Base-by-base conservation (phyloP, 768 basidiomycete genomes). In the Butyriboletus loyo region DNA sequence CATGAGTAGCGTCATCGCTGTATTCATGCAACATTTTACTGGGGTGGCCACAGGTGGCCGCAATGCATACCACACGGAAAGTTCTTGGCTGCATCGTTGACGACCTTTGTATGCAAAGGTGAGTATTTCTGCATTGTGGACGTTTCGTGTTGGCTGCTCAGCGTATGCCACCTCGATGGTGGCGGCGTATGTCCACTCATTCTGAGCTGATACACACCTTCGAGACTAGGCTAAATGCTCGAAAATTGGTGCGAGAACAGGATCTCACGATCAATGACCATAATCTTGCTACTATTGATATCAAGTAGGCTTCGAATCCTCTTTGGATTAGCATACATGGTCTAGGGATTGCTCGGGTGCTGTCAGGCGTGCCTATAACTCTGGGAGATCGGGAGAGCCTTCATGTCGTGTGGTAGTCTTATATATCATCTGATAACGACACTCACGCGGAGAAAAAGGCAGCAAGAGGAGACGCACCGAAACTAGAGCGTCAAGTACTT, bases 141-240 rank as follows among this genome's bases (percentile, higher is more conserved):
- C 6, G 6, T 5, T 10, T 28, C 8, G n/a, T n/a, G 11, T 27
- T 17, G 49, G 19, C 24, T 5, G 2, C 15, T 30, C 17, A 57
- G 55, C 49, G 1, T 57, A 57, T 21, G 37, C n/a, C 36, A 56
- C 41, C 32, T 57, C 56, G 6, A 44, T 52, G 56, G 47, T 57
- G 49, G 54, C 54, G 1, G 49, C 48, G 56, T 17, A 27, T 19
- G 15, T 10, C 17, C 17, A 4, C 32, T 27, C 14, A n/a, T n/a
- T n/a, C n/a, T 30, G 27, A 28, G 19, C 10, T 13, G 2, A 50
- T 13, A 19, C 5, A n/a, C 7, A 4, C 8, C 8, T 28, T 10
- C 1, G 40, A 32, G 9, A n/a, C 13, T 39, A 54, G 53, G 7
- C 15, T 54, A 36, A 51, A 50, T 34, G 49, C 53, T 2, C 53